A percentile compares a stretch with the other conserved stretches of the same genome.
Conservation (phyloP, 2,329 filamentous ascomycete genomes). For the Aspergillus fumigatiaffinis region DNA sequence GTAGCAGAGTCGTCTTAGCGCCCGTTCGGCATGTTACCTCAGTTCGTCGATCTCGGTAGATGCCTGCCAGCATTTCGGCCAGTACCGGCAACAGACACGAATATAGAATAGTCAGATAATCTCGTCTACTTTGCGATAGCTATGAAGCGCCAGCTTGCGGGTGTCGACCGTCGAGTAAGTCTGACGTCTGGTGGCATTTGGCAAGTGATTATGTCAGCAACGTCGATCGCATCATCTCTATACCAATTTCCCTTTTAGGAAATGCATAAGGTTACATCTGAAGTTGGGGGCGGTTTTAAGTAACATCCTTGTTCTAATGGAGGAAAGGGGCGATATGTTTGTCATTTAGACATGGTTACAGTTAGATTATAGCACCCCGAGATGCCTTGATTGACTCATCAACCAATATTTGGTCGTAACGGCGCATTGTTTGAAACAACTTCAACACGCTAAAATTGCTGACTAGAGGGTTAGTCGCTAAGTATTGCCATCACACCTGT, state of each 20-base stretch:
- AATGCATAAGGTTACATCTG: neutral
- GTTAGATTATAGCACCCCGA: neutral
- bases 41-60: neutral
- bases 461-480: neutral
- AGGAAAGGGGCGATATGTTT: neutral
- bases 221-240: neutral
- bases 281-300: neutral
- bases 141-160: neutral
- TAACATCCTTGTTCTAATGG: neutral
- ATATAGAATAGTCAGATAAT: neutral
- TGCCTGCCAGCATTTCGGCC: neutral
- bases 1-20: neutral
- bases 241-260: neutral
- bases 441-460: neutral
- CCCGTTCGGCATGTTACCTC: neutral
- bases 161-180: neutral
- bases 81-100: neutral
- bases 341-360: neutral
- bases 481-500: neutral
- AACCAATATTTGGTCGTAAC: neutral
- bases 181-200: too few species aligned
- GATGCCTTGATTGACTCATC: neutral
- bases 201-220: neutral
- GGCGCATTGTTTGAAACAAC: neutral
- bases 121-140: too few species aligned